A percentile compares a stretch with the other conserved stretches of the same genome.
Evolutionary conservation across 345 rosid species (phyloP).

Genomic region (Mallotus nudiflorus): DNA sequence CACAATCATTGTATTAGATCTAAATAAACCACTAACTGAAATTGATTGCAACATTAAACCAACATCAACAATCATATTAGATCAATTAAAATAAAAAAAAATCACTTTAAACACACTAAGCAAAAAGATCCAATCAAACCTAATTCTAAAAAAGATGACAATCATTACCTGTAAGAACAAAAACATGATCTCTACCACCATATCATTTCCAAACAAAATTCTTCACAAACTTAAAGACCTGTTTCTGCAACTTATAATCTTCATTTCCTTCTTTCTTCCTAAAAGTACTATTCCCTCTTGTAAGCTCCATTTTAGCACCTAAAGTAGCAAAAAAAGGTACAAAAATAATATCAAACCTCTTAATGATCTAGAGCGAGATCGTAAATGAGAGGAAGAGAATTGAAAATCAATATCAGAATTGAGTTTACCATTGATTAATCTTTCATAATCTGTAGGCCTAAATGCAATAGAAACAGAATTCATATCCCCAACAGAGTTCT

Average conservation of each 20-base stretch:
- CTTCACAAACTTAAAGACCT: slow-evolving; percentile 58
- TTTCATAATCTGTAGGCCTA: too few species aligned
- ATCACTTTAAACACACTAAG: not conserved
- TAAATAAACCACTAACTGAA: not conserved
- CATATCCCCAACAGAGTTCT: too few species aligned
- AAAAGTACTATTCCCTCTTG: slow-evolving; percentile 61
- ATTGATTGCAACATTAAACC: not conserved
- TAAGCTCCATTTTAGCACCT: slow-evolving; percentile 91
- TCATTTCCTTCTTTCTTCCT: slow-evolving; percentile 70
- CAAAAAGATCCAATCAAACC: not conserved
- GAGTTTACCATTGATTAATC: too few species aligned
- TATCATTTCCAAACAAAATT: slow-evolving; percentile 71
- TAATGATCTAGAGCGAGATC: too few species aligned
- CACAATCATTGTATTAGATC: not conserved
- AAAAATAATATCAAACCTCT: slow-evolving; percentile 78
- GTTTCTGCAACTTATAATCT: slow-evolving; percentile 74
- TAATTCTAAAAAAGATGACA: not conserved
- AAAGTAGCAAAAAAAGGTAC: slow-evolving; percentile 88
- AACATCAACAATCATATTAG: not conserved
- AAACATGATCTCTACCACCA: slow-evolving; percentile 87
- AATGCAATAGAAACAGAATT: too few species aligned
- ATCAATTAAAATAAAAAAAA: not conserved
- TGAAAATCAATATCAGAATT: too few species aligned
- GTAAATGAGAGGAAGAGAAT: too few species aligned
- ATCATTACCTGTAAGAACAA: slow-evolving; percentile 75